Evolutionary conservation across 805 yeast genomes (phyloP).

Genomic region (Schizosaccharomyces octosporus): DNA sequence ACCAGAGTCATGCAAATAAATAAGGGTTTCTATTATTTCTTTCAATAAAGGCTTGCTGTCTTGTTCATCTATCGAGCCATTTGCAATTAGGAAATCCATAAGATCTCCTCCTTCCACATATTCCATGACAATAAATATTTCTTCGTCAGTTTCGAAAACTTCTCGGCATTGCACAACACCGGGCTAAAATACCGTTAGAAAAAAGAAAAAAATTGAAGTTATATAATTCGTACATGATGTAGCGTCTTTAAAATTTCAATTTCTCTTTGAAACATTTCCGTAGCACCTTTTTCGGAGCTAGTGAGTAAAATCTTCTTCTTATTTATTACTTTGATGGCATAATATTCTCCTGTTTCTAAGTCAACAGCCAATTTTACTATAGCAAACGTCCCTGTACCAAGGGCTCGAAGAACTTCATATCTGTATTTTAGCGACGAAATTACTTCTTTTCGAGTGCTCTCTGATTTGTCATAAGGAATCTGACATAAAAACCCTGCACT

Average conservation of each 20-base stretch:
- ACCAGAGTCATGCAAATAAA: constrained; percentile 69
- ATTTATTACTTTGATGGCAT: neutral
- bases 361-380: neutral
- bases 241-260: neutral
- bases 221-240: constrained; percentile 27
- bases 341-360: neutral
- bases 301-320: neutral
- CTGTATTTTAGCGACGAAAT: neutral
- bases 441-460: neutral
- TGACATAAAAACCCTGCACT: neutral
- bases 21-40: constrained; percentile 63
- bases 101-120: constrained; percentile 89
- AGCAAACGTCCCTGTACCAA: constrained; percentile 25
- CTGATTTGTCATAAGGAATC: constrained; percentile 7
- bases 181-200: constrained; percentile 26
- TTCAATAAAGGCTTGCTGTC: constrained; percentile 67
- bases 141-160: constrained; percentile 59
- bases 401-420: constrained; percentile 27
- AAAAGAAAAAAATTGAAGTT: constrained; percentile 19
- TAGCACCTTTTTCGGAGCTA: neutral
- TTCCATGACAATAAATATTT: constrained; percentile 81
- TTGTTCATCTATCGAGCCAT: constrained; percentile 68
- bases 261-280: constrained; percentile 2
- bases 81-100: constrained; percentile 88
- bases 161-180: constrained; percentile 64